Evolutionary conservation across 345 rosid genomes (phyloP).

Genomic region (Bretschneidera sinensis): DNA sequence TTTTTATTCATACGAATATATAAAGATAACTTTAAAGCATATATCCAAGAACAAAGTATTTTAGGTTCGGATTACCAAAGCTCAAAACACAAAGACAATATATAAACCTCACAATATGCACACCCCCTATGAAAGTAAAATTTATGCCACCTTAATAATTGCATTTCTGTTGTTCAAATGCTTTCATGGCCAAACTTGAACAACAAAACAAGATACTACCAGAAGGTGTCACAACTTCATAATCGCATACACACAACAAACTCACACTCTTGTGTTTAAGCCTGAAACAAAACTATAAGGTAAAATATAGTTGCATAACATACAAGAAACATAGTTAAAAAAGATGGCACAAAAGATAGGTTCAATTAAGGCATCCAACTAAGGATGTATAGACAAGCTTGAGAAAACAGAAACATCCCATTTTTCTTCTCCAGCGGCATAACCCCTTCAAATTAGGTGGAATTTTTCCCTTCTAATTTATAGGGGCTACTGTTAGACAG

Average conservation of each 20-base stretch:
- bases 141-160: not conserved
- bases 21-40: not conserved
- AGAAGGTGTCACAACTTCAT: not conserved
- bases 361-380: too few relatives aligned
- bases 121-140: not conserved
- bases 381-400: too few relatives aligned
- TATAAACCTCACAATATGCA: not conserved
- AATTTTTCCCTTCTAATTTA: too few relatives aligned
- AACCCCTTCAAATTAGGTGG: too few relatives aligned
- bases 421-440: too few relatives aligned
- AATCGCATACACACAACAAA: not conserved
- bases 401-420: too few relatives aligned
- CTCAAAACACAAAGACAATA: too few relatives aligned
- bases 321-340: not conserved
- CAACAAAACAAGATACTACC: not conserved
- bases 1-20: constrained; percentile 10
- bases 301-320: not conserved
- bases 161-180: not conserved
- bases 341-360: too few relatives aligned
- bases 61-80: too few relatives aligned
- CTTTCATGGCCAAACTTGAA: not conserved
- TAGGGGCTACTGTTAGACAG: too few relatives aligned
- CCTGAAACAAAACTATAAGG: too few relatives aligned
- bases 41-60: not conserved
- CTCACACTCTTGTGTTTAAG: too few relatives aligned